A percentile compares a stretch with the other conserved stretches of the same genome.
Evolutionary conservation across 1,284 basidiomycete genomes (phyloP).

Genomic region (Fomitopsis pinicola): DNA sequence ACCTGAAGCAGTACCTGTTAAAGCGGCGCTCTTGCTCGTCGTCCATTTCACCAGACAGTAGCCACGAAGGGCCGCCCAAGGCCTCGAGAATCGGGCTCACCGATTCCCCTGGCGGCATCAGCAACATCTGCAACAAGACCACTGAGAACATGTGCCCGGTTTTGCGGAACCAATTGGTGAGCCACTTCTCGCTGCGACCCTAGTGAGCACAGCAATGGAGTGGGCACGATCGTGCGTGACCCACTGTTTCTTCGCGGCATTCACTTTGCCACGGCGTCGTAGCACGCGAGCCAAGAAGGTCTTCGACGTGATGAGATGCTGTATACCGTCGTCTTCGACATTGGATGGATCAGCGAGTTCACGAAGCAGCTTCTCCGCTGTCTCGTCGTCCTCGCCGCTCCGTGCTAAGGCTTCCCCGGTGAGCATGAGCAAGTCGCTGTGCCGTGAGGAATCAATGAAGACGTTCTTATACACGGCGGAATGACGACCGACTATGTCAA

Average conservation of each 20-base stretch:
- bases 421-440: neutral
- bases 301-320: neutral
- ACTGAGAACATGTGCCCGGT: constrained; percentile 8
- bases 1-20: neutral
- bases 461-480: too few relatives aligned
- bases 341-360: neutral
- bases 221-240: neutral
- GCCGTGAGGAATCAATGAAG: too few relatives aligned
- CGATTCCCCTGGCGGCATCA: constrained; percentile 4
- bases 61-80: constrained; percentile 14
- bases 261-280: neutral
- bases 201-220: neutral
- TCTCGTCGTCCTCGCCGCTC: neutral
- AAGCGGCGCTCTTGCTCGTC: neutral
- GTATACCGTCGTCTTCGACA: neutral
- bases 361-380: neutral
- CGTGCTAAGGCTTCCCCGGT: neutral
- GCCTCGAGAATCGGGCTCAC: constrained; percentile 11
- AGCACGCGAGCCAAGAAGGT: constrained; percentile 1
- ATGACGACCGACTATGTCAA: too few relatives aligned
- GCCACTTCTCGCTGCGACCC: constrained; percentile 7
- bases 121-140: constrained; percentile 1
- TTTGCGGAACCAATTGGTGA: constrained; percentile 14
- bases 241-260: constrained; percentile 1
- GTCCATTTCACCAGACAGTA: constrained; percentile 4